Percentiles rank a stretch among this genome's conserved stretches.
Evolutionary conservation across 306 rosid species (phyloP).

Genomic region (Trifolium subterraneum): DNA sequence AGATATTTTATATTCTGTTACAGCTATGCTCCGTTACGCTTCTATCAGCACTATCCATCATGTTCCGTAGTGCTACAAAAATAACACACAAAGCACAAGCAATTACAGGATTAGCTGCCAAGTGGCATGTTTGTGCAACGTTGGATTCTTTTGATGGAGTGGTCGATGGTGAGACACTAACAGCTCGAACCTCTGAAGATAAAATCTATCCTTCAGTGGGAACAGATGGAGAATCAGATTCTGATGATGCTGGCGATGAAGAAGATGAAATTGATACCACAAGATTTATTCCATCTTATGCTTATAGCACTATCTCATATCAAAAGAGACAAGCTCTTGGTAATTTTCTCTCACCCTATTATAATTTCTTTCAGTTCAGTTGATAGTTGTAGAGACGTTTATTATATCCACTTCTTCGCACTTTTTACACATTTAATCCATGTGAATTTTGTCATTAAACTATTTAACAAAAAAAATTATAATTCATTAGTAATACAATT

Average conservation of each 20-base stretch:
- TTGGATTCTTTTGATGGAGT: constrained; percentile 77
- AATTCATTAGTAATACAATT: not conserved
- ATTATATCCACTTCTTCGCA: no score
- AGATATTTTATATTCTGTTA: constrained; percentile 24
- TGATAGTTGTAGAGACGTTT: no score
- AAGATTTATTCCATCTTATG: constrained; percentile 68
- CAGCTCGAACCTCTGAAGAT: constrained; percentile 32
- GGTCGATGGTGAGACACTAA: constrained; percentile 45
- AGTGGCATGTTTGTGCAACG: constrained; percentile 97
- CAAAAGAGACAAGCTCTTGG: constrained; percentile 97
- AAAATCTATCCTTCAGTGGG: constrained; percentile 43
- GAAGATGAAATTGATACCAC: constrained; percentile 80
- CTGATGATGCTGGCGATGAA: constrained; percentile 61
- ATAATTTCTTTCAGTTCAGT: not conserved
- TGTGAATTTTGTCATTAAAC: no score
- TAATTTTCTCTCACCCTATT: constrained; percentile 33
- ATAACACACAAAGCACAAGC: constrained; percentile 96
- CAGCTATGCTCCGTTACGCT: constrained; percentile 85
- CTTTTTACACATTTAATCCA: no score
- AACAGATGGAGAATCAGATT: constrained; percentile 52
- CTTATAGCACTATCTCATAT: constrained; percentile 80
- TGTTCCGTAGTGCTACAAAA: constrained; percentile 85
- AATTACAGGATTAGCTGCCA: constrained; percentile 86
- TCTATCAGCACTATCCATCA: constrained; percentile 60
- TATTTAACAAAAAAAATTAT: no score